Base-by-base conservation (phyloP, 805 yeast species). In the Soucietia sequanensis region DNA sequence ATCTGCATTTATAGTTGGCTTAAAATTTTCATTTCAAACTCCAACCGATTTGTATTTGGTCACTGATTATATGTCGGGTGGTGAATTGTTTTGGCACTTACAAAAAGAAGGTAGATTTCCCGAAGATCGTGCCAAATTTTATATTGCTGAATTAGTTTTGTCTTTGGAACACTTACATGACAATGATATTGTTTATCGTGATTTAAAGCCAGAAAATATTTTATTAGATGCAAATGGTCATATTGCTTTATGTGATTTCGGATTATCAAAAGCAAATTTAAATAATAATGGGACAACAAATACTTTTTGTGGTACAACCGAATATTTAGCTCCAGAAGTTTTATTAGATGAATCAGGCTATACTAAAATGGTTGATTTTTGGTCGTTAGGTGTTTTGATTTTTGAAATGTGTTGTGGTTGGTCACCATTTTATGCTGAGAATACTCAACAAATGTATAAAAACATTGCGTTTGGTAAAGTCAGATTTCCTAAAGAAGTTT, bases 391-490 rank as follows among this genome's bases (percentile, higher is more conserved):
- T 41, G 99, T 93, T 17, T 70, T 93, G 39, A 89, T 93, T 30
- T 93, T 93, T 62, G 99, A 93, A 67, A 93, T 93, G 99, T 90
- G 98, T 62, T 93, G 98, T 67, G 99, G 99, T 33, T 93, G 98
- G 99, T 85, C 96, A 4, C 99, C 99, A 36, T 93, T 93, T 61
- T 93, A 88, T 54, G 99, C 98, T 18, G 97, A 91, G 44, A 91
- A 88, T 60, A 89, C 95, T 33, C 98, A 93, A 68, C 96, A 93
- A 62, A 93, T 93, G 99, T 93, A 93, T 67, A 93, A 91, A 68
- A 93, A 93, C 65, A 93, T 93, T 68, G 99, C 98, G 4, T 93
- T 89, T 64, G 99, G 99, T 43, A 93, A 91, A 61, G 98, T 93
- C 29, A 76, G 96, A 54, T 93, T 93, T 62, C 99, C 99, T 32